Conservation (phyloP, 441 rosid genomes). For the Populus hybrid region DNA sequence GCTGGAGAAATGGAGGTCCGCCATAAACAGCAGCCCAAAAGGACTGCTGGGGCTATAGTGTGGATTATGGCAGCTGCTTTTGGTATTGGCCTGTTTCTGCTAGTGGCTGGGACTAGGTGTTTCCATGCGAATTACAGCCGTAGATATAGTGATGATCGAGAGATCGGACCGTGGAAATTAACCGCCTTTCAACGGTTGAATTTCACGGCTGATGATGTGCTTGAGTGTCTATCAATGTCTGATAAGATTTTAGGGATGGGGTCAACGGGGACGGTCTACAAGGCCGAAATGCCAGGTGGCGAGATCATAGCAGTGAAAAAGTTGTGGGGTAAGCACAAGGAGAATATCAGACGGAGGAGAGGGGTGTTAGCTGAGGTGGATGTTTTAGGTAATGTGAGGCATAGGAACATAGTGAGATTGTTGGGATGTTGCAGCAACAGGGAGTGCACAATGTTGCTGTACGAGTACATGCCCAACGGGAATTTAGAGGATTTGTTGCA, state of each 20-base stretch:
- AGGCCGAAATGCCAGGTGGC: conserved; percentile 90
- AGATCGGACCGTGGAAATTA: conserved; percentile 84
- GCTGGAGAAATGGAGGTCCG: conserved; percentile 34
- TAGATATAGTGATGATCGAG: conserved; percentile 35
- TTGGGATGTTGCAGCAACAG: conserved; percentile 88
- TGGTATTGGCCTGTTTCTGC: conserved; percentile 63
- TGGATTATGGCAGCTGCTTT: conserved; percentile 91
- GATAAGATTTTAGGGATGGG: conserved; percentile 93
- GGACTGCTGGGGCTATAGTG: conserved; percentile 74
- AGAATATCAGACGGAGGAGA: conserved; percentile 58
- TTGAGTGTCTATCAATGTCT: conserved; percentile 62
- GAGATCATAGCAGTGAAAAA: conserved; percentile 94
- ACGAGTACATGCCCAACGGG: conserved; percentile 96
- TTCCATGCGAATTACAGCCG: conserved; percentile 54
- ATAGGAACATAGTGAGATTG: conserved; percentile 83
- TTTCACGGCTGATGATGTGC: conserved; percentile 81
- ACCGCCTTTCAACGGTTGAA: conserved; percentile 87
- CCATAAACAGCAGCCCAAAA: conserved; percentile 45
- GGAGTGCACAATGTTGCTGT: conserved; percentile 84
- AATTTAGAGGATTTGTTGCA: conserved; percentile 79
- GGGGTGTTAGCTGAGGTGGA: conserved; percentile 92
- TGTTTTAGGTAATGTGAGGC: conserved; percentile 80
- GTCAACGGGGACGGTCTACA: conserved; percentile 83
- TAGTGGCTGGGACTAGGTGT: conserved; percentile 72
- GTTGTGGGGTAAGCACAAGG: conserved; percentile 80